Base-by-base conservation (phyloP, 495 filamentous ascomycete genomes). In the Melanomma pulvis-pyrius region DNA sequence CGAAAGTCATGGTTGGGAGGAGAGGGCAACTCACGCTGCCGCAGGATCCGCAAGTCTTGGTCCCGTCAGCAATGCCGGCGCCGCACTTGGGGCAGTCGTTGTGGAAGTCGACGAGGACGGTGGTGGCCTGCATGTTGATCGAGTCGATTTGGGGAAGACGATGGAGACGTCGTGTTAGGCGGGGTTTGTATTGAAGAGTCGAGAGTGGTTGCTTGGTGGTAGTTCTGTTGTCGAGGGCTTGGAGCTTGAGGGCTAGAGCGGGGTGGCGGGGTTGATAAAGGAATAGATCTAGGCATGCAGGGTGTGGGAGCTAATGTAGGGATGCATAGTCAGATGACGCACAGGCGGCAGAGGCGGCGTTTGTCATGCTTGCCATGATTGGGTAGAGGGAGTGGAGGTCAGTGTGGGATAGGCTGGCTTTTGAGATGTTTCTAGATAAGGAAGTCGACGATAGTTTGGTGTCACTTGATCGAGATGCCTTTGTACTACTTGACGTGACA, bases 31-130 rank as follows among this genome's bases (percentile, higher is more conserved):
- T 61, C 66, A 79, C 77, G 54, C 61, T 73, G 60, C 76, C 76
- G 63, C 77, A 79, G 24, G 73, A 71, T 29, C 25, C 21, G 69
- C 77, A 79, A 46, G 67, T 76, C 75, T 79, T 79, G 29, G 26
- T 70, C 8, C 65, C 74, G 44, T 73, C 71, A 7, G 56, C 7
- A 59, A 76, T 78, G 44, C 41, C 29, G 25, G 74, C 74, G 30
- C 73, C 73, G 71, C 76, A 79, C 17, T 68, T 71, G 55, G 77
- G 77, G 63, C 77, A 79, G 65, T 61, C 39, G 44, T 41, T 54
- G 73, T 77, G 44, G 28, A n/a, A 47, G 49, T 67, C 49, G 56
- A 67, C 63, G 47, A 67, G 63, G 13, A 32, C 57, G 25, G 29
- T 30, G 32, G 50, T 55, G 54, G 56, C 21, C 29, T 67, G 47